Conservation (phyloP, 1,284 basidiomycete species). For the Ustilago bromivora region DNA sequence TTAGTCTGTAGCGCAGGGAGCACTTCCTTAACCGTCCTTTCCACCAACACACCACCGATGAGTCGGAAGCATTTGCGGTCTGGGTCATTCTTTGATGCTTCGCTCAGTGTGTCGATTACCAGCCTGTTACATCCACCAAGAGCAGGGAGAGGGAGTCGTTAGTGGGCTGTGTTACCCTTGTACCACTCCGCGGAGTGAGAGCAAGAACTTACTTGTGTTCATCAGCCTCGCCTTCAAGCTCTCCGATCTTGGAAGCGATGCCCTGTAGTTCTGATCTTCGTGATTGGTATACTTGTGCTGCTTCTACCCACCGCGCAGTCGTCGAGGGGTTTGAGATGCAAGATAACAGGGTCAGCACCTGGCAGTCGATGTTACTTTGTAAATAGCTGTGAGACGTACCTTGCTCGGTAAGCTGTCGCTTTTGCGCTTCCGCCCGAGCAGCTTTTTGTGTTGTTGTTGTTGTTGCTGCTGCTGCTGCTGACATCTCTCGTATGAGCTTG, state of each 20-base stretch:
- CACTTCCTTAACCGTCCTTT: constrained; percentile 94
- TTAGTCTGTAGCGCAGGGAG: constrained; percentile 76
- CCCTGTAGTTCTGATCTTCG: constrained; percentile 63
- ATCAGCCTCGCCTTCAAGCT: constrained; percentile 67
- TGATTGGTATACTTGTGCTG: constrained; percentile 56
- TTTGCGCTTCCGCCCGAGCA: constrained; percentile 25
- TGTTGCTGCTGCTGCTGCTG: constrained; percentile 28
- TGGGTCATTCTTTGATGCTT: constrained; percentile 76
- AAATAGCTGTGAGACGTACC: constrained; percentile 14
- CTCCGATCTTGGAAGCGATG: constrained; percentile 67
- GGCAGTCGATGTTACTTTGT: no score
- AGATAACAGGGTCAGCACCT: background rate
- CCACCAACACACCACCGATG: constrained; percentile 94
- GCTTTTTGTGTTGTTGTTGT: constrained; percentile 18
- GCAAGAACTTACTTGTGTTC: constrained; percentile 64
- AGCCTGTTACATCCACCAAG: constrained; percentile 74
- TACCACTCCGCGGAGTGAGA: background rate
- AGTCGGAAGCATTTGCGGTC: constrained; percentile 94
- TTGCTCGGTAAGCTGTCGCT: constrained; percentile 48
- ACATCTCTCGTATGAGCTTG: constrained; percentile 6
- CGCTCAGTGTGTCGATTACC: constrained; percentile 85
- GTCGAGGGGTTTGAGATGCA: background rate
- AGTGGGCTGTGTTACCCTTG: background rate
- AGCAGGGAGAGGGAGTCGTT: background rate
- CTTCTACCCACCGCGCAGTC: constrained; percentile 26